These are phyloP conservation scores for Solanum paucissectum DNA, from an alignment of 257 asterid genomes.

Conservation along the genomic window DNA sequence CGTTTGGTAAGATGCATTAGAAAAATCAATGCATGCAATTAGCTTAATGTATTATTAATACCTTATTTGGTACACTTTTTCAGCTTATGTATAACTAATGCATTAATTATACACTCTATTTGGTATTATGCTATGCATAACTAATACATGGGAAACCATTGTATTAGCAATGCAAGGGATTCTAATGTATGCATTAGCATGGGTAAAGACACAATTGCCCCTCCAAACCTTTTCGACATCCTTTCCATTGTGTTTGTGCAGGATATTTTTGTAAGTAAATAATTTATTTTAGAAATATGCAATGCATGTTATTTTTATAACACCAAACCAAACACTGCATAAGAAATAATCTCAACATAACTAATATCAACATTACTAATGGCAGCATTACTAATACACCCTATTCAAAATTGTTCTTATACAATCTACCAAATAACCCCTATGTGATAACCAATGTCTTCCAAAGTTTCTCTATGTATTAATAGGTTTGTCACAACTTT, in stretches of 20 bases:
- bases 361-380: neutral
- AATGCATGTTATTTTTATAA: neutral
- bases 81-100: neutral
- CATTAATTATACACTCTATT: neutral
- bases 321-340: neutral
- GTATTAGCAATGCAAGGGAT: neutral
- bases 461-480: neutral
- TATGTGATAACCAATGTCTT: neutral
- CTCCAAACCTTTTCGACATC: neutral
- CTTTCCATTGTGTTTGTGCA: neutral
- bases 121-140: neutral
- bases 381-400: neutral
- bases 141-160: neutral
- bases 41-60: neutral
- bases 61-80: neutral
- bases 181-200: neutral
- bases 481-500: neutral
- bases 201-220: neutral
- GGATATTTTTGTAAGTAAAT: neutral
- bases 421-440: neutral
- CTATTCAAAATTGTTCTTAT: neutral
- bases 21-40: neutral
- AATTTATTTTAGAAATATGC: neutral
- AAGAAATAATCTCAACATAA: neutral
- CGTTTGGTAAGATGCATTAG: neutral